Evolutionary conservation across 140 eudicot species (phyloP).

Genomic region (Senecio squalidus): DNA sequence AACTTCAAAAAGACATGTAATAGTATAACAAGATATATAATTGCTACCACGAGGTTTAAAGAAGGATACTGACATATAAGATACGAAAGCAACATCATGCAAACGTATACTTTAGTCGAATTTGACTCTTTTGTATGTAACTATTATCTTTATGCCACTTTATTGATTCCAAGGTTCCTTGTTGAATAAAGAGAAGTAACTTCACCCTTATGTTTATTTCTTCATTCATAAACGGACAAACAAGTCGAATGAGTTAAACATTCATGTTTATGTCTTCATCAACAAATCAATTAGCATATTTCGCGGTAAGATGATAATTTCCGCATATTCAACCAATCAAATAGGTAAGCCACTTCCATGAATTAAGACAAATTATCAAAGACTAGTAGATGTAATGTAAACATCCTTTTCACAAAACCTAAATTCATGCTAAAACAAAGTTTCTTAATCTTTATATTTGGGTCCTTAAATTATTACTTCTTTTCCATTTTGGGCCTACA

Average conservation of each 20-base stretch:
- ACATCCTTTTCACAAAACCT: slow-evolving; percentile 18
- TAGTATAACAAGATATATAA: background rate
- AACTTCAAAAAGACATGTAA: background rate
- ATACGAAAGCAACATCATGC: no score
- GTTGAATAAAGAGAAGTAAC: no score
- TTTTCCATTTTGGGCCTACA: background rate
- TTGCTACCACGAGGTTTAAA: no score
- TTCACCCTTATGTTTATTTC: background rate
- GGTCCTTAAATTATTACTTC: slow-evolving; percentile 5
- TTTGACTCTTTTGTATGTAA: background rate
- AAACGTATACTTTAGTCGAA: no score
- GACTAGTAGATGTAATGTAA: background rate
- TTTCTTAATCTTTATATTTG: background rate
- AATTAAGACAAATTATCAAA: slow-evolving; percentile 2
- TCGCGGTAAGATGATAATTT: background rate
- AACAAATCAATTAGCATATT: slow-evolving; percentile 1
- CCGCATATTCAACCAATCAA: background rate
- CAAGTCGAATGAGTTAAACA: background rate
- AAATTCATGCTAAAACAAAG: background rate
- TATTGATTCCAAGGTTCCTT: background rate
- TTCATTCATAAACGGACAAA: background rate
- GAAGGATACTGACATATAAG: no score
- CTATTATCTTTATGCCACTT: background rate
- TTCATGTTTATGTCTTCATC: background rate
- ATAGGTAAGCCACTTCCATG: background rate